phyloP scores from a whole-genome alignment of 2,329 filamentous ascomycete species.

The Thelonectria discophora region DNA sequence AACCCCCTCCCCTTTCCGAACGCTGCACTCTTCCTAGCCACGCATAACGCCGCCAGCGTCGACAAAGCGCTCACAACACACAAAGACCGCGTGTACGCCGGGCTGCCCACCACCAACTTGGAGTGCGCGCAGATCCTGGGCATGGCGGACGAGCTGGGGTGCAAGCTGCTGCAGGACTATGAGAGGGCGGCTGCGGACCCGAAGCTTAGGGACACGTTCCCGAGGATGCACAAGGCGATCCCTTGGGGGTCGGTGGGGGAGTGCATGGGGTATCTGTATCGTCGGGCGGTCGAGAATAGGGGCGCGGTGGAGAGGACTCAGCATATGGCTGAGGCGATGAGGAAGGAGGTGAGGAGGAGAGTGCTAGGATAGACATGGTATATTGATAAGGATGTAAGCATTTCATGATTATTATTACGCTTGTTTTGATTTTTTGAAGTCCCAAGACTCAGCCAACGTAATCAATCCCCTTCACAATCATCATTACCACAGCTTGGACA shows the following conservation, averaged over 20 bases:
- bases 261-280: constrained; percentile 50
- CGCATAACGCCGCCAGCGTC: constrained; percentile 58
- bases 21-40: constrained; percentile 60
- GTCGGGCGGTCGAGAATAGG: constrained; percentile 51
- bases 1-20: constrained; percentile 49
- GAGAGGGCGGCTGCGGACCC: constrained; percentile 30
- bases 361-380: constrained; percentile 30
- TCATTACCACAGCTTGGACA: too few species aligned
- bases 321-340: constrained; percentile 43
- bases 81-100: constrained; percentile 47
- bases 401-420: too few species aligned
- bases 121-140: constrained; percentile 64
- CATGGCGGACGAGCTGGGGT: constrained; percentile 66
- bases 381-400: too few species aligned
- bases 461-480: too few species aligned
- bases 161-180: constrained; percentile 54
- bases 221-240: constrained; percentile 48
- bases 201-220: constrained; percentile 31
- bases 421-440: too few species aligned
- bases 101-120: constrained; percentile 47
- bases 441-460: too few species aligned
- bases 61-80: constrained; percentile 55
- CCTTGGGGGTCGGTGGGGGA: constrained; percentile 52
- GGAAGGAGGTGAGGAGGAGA: constrained; percentile 42
- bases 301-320: constrained; percentile 47